Evolutionary conservation across 192 early-diverging fungal species (phyloP), one percentile per base, ranked within the genome.

Genomic region (Coemansia nantahalensis): DNA sequence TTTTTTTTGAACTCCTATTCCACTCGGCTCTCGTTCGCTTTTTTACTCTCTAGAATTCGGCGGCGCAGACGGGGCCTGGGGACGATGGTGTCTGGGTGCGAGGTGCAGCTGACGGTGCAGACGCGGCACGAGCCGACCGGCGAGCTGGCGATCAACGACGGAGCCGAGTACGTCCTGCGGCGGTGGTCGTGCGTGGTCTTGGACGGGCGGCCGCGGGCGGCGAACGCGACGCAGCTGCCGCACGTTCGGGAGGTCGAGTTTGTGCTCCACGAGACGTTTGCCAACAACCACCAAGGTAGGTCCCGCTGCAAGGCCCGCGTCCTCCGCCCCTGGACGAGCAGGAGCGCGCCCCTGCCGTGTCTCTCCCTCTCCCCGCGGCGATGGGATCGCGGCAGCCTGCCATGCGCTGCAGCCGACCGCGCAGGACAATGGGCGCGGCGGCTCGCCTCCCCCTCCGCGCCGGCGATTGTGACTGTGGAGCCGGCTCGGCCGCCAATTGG

Each of bases 171-270:
- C 54, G 49, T 44, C 32, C 51, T 73, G 51, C 69, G 69, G 34
- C 33, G 31, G 39, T 73, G 69, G 69, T 53, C 69, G 39, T 73
- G 69, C 62, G 57, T 55, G 15, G 45, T 73, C 40, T 43, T 60
- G 28, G 69, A 73, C 35, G 69, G 69, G 37, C 62, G 69, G 8
- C 17, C 62, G 19, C 48, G 58, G 39, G 39, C 47, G 22, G 9
- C 57, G 19, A 48, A 35, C 15, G 30, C 56, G 31, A 38, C 49
- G 15, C 62, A 53, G 43, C 59, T 78, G 33, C 76, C 75, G 4
- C 68, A 67, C 54, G 40, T 78, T 35, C 50, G 59, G 26, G 47
- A 62, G 31, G 75, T 78, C 43, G 66, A 64, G 41, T 78, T 78
- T 42, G 52, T 65, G 22, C 63, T 78, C 16, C 75, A 78, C 51